Evolutionary conservation across 306 rosid genomes (phyloP).

Genomic region (Astragalus membranaceus): DNA sequence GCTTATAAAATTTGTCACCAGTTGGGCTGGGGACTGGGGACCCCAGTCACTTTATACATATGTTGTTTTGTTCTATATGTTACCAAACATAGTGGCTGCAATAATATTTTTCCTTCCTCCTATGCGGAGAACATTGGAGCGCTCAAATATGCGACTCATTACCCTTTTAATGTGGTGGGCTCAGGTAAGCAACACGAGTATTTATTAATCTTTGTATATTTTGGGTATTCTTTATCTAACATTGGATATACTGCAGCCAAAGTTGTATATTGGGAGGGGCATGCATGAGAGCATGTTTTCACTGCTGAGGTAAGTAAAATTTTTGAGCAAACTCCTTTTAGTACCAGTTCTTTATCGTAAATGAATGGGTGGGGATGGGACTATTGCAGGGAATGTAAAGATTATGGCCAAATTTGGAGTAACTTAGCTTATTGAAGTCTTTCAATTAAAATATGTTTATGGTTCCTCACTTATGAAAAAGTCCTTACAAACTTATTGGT

Average conservation of each 20-base stretch:
- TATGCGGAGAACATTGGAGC: constrained; percentile 66
- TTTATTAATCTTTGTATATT: constrained; percentile 17
- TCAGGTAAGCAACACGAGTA: constrained; percentile 55
- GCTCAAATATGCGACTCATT: constrained; percentile 58
- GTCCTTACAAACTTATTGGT: neutral
- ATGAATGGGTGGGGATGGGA: no score
- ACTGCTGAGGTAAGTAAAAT: constrained; percentile 64
- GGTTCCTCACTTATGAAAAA: no score
- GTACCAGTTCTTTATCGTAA: neutral
- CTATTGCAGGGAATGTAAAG: no score
- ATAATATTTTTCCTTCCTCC: constrained; percentile 86
- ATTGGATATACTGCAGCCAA: constrained; percentile 67
- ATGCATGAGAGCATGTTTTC: constrained; percentile 83
- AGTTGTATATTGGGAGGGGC: constrained; percentile 83
- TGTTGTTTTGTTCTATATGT: constrained; percentile 57
- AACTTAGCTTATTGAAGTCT: neutral
- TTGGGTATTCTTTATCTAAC: constrained; percentile 4
- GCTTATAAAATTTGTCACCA: constrained; percentile 62
- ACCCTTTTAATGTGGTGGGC: constrained; percentile 96
- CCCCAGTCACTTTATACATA: constrained; percentile 59
- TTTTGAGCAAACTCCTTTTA: constrained; percentile 6
- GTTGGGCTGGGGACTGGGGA: constrained; percentile 86
- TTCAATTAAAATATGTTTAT: neutral
- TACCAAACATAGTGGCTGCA: constrained; percentile 76
- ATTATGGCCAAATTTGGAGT: neutral